phyloP scores from a whole-genome alignment of 2,329 filamentous ascomycete genomes.

The Exophiala sideris region DNA sequence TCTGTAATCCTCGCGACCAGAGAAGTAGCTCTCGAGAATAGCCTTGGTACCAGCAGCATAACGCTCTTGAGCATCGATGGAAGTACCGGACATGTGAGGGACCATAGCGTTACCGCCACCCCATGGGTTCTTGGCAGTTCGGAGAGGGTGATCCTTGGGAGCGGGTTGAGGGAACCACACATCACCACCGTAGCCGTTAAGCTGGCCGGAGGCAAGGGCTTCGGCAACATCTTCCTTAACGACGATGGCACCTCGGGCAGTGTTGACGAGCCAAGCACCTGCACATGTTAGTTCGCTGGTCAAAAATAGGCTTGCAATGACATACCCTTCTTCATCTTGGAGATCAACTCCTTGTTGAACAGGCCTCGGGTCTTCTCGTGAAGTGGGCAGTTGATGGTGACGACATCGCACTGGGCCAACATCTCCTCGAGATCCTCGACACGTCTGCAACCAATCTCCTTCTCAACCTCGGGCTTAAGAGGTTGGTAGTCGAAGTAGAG shows the following conservation, averaged over 20 bases:
- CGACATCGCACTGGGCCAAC: conserved; percentile 88
- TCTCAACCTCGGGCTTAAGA: conserved; percentile 76
- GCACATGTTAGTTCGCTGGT: conserved; percentile 13
- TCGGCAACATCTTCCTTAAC: conserved; percentile 98
- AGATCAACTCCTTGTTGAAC: conserved; percentile 97
- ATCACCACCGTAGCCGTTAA: conserved; percentile 49
- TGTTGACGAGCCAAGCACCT: conserved; percentile 97
- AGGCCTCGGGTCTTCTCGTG: conserved; percentile 96
- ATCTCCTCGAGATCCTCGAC: conserved; percentile 90
- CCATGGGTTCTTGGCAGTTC: conserved; percentile 89
- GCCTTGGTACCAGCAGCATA: conserved; percentile 84
- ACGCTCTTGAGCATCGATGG: conserved; percentile 93
- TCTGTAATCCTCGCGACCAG: conserved; percentile 80
- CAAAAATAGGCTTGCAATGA: conserved; percentile 1
- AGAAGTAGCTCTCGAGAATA: conserved; percentile 89
- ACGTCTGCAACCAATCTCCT: conserved; percentile 90
- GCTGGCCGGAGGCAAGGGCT: conserved; percentile 83
- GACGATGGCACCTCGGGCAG: conserved; percentile 95
- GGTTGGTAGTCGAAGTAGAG: conserved; percentile 99
- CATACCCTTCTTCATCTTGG: conserved; percentile 96
- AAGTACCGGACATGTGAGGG: conserved; percentile 97
- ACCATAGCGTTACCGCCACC: conserved; percentile 98
- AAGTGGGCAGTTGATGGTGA: conserved; percentile 99
- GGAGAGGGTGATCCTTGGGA: conserved; percentile 86
- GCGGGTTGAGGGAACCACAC: conserved; percentile 96